Evolutionary conservation across 2,329 filamentous ascomycete genomes (phyloP), one percentile per base, ranked within the genome.

Genomic region (Didymella exigua): DNA sequence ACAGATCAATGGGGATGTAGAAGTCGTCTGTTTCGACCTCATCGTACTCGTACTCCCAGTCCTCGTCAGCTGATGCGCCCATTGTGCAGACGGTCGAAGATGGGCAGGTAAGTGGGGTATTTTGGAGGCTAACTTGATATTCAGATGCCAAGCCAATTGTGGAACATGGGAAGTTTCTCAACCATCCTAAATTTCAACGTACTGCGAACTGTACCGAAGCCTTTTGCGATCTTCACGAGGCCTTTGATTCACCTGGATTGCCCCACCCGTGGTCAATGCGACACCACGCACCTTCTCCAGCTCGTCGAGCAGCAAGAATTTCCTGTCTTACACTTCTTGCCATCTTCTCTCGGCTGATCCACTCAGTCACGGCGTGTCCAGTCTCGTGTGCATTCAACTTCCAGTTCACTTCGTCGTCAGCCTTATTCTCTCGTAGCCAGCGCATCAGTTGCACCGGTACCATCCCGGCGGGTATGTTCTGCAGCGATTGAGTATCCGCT

Each of bases 1-100:
- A 82, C 27, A 87, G 73, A 67, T 88, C 85, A 54, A 87, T 74
- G 34, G 84, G 84, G 49, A 88, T 77, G 66, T 84, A 86, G 63
- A 85, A 81, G 51, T 82, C 80, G 77, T 87, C 83, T 23, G 78
- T 82, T 46, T 82, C 79, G 7, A 75, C 76, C 6, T 78, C 74
- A 63, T 81, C 71, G 60, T 86, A 86, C 63, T 87, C 84, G 69
- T 86, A 87, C 61, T 87, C 84, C 75, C 82, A 86, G n/a, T 85
- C 76, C n/a, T 78, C 77, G 14, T 76, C 69, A 14, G 7, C 26
- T 4, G 21, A 2, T 2, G 29, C 29, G 5, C 34, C 24, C 52
- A 55, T 55, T 13, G 4, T 50, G 30, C 7, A 27, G 21, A 23
- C 29, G 13, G 13, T 40, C 24, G 21, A 7, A 13, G 13, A 13